A percentile compares a stretch with the other conserved stretches of the same genome.
Conservation (phyloP, 805 yeast species). For the Wickerhamomyces strasburgensis region DNA sequence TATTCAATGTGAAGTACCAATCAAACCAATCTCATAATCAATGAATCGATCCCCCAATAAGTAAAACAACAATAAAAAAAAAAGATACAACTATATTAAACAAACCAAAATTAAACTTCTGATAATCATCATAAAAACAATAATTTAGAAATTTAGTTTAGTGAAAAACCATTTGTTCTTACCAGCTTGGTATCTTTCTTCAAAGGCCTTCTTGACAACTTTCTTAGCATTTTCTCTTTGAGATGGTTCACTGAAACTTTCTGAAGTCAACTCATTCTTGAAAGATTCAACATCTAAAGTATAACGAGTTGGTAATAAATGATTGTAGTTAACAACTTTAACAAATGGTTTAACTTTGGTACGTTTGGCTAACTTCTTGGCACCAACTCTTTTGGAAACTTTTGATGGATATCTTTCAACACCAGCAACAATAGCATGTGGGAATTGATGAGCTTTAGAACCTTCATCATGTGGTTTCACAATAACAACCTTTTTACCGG, state of each 20-base stretch:
- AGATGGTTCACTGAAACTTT: constrained; percentile 93
- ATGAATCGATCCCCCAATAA: background rate
- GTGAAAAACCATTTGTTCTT: constrained; percentile 99
- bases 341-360: constrained; percentile 97
- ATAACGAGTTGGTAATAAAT: constrained; percentile 99
- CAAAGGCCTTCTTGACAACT: constrained; percentile 96
- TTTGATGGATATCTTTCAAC: constrained; percentile 96
- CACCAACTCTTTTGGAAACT: constrained; percentile 91
- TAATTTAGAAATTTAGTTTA: constrained; percentile 76
- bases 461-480: constrained; percentile 98
- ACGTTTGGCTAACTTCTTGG: constrained; percentile 94
- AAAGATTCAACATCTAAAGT: constrained; percentile 92
- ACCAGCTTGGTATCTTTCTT: constrained; percentile 99
- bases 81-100: too few relatives aligned
- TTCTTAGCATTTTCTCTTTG: constrained; percentile 98
- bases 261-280: constrained; percentile 86
- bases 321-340: constrained; percentile 99
- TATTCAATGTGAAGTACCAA: background rate
- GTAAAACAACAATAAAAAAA: too few relatives aligned
- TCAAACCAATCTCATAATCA: too few relatives aligned
- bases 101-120: too few relatives aligned
- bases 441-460: constrained; percentile 96
- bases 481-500: constrained; percentile 99
- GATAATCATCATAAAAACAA: constrained; percentile 1
- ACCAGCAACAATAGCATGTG: constrained; percentile 99